Conservation (phyloP, 306 rosid species). For the Fragaria iinumae region DNA sequence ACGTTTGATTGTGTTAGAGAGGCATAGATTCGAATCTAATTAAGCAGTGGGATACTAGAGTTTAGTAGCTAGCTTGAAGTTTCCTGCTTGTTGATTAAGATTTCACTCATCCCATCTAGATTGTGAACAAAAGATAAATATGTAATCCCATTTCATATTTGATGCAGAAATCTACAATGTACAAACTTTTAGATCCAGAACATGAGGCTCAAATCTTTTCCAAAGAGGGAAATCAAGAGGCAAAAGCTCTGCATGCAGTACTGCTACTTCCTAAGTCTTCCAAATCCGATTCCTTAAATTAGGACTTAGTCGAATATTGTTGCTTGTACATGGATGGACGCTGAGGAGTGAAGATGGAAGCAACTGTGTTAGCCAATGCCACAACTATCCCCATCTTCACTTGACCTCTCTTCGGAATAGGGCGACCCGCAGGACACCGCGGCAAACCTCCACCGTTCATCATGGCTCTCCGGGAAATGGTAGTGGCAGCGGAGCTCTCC, state of each 20-base stretch:
- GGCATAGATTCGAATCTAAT: too few species aligned
- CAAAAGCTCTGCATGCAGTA: too few species aligned
- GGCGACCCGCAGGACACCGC: conserved; percentile 42
- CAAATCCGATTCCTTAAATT: neutral
- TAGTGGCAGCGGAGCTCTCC: conserved; percentile 26
- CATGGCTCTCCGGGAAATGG: conserved; percentile 15
- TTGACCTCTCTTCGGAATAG: conserved; percentile 66
- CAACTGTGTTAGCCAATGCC: conserved; percentile 59
- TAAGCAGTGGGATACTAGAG: too few species aligned
- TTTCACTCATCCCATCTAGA: too few species aligned
- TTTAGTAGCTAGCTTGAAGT: too few species aligned
- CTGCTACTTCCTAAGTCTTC: neutral
- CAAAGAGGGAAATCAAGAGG: neutral
- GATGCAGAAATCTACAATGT: neutral
- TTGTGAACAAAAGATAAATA: neutral
- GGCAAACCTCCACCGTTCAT: conserved; percentile 29
- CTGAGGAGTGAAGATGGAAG: conserved; percentile 45
- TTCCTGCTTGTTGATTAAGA: too few species aligned
- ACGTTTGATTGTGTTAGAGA: too few species aligned
- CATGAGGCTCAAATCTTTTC: neutral
- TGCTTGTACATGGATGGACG: neutral
- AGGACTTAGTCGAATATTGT: neutral
- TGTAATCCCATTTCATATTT: neutral
- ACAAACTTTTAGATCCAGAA: neutral
- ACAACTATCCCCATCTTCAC: conserved; percentile 59